Evolutionary conservation across 768 basidiomycete species (phyloP).

Genomic region (Boletus subcaerulescens): DNA sequence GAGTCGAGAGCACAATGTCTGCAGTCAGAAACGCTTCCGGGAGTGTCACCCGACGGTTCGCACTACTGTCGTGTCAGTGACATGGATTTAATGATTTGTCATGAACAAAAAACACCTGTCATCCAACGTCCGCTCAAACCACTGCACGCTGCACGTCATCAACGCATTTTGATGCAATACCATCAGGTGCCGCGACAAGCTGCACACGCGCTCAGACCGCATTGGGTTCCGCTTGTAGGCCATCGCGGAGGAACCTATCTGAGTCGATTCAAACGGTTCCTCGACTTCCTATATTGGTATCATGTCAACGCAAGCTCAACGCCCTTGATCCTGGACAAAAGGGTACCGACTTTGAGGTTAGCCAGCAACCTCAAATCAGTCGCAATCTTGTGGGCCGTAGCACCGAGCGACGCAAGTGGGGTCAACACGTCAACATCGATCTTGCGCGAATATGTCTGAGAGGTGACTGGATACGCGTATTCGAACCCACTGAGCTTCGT

Average conservation of each 20-base stretch:
- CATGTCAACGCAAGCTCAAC: slow-evolving; percentile 2
- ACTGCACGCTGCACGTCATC: slow-evolving; percentile 93
- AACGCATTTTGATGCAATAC: slow-evolving; percentile 93
- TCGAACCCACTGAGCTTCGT: slow-evolving; percentile 90
- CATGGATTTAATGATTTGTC: not conserved
- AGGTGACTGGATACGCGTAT: slow-evolving; percentile 96
- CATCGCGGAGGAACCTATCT: slow-evolving; percentile 97
- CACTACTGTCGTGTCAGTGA: slow-evolving; percentile 45
- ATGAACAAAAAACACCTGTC: slow-evolving; percentile 59
- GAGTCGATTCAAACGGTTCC: slow-evolving; percentile 98
- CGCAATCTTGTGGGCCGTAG: slow-evolving; percentile 96
- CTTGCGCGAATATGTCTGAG: slow-evolving; percentile 98
- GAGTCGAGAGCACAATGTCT: slow-evolving; percentile 91
- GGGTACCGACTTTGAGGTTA: slow-evolving; percentile 70
- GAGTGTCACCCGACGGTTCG: slow-evolving; percentile 93
- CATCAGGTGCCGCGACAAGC: slow-evolving; percentile 94
- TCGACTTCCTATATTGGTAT: slow-evolving; percentile 72
- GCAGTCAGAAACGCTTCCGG: slow-evolving; percentile 97
- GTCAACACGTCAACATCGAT: slow-evolving; percentile 92
- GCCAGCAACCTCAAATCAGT: slow-evolving; percentile 94
- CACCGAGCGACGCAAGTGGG: slow-evolving; percentile 86
- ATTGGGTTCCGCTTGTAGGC: slow-evolving; percentile 99
- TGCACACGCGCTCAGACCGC: slow-evolving; percentile 97
- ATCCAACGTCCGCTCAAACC: slow-evolving; percentile 98
- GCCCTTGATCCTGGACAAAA: not conserved